phyloP scores from a whole-genome alignment of 2,329 filamentous ascomycete species.

The Berkeleyomyces basicola region DNA sequence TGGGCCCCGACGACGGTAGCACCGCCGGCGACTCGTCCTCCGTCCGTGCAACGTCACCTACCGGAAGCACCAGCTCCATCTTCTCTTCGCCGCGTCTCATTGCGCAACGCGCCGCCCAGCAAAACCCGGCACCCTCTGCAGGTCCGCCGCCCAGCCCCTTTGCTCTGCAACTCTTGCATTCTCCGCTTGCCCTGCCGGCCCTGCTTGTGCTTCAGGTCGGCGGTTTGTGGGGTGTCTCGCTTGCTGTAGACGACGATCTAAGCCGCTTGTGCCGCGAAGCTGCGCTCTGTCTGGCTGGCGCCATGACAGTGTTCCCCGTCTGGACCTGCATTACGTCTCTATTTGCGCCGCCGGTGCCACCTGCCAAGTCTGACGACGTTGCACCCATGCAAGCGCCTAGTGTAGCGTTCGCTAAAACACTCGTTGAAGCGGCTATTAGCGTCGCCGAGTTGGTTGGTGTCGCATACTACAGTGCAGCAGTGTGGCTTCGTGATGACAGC shows the following conservation, averaged over 20 bases:
- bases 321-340: conserved; percentile 10
- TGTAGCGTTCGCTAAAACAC: not conserved
- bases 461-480: conserved; percentile 6
- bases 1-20: conserved; percentile 16
- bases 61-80: conserved; percentile 5
- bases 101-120: conserved; percentile 7
- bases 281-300: conserved; percentile 7
- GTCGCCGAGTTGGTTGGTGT: conserved; percentile 9
- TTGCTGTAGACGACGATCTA: conserved; percentile 6
- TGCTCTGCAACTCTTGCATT: conserved; percentile 10
- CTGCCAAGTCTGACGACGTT: not conserved
- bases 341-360: not conserved
- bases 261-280: conserved; percentile 9
- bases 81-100: conserved; percentile 10
- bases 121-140: not conserved
- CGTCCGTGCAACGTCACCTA: conserved; percentile 3
- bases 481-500: conserved; percentile 12
- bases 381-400: not conserved
- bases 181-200: conserved; percentile 8
- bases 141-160: conserved; percentile 1
- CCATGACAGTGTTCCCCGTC: conserved; percentile 11
- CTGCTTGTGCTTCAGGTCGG: conserved; percentile 6
- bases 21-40: not conserved
- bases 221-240: conserved; percentile 3
- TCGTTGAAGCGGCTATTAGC: conserved; percentile 3